These are phyloP conservation scores for Discostella stelligeroides DNA, from an alignment of 108 stramenopile species.

Conservation along the genomic window DNA sequence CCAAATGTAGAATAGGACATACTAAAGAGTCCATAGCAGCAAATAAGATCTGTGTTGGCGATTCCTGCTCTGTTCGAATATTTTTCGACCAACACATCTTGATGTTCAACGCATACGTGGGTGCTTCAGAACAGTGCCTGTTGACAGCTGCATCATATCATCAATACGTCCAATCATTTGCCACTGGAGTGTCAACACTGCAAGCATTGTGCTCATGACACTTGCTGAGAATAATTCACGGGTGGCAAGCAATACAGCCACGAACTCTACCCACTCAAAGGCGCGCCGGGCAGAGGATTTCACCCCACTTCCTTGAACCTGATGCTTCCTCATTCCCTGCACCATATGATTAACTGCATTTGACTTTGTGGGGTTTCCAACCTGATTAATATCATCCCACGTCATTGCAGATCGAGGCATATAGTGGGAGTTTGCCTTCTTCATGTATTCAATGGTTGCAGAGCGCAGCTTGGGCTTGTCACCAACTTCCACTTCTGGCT, in stretches of 20 bases:
- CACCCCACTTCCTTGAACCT: background rate
- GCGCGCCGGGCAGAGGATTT: background rate
- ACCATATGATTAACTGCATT: background rate
- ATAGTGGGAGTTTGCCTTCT: background rate
- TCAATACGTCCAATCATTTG: background rate
- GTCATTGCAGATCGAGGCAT: background rate
- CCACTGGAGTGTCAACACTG: background rate
- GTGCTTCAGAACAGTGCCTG: background rate
- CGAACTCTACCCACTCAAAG: conserved; percentile 1
- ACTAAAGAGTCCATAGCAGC: no score
- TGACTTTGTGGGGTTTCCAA: background rate
- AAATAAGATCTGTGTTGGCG: no score
- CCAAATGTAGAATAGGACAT: no score
- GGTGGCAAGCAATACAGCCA: background rate
- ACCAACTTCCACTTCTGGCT: background rate
- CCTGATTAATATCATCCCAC: background rate
- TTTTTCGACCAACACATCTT: no score
- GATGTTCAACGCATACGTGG: no score
- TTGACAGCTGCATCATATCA: conserved; percentile 1
- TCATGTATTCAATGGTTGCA: background rate
- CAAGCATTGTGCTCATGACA: background rate
- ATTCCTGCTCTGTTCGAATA: no score
- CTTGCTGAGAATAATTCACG: background rate
- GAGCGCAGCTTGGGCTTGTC: background rate
- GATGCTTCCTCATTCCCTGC: background rate